Conservation (phyloP, 192 early-diverging fungal species). For the Coemansia sp. region DNA sequence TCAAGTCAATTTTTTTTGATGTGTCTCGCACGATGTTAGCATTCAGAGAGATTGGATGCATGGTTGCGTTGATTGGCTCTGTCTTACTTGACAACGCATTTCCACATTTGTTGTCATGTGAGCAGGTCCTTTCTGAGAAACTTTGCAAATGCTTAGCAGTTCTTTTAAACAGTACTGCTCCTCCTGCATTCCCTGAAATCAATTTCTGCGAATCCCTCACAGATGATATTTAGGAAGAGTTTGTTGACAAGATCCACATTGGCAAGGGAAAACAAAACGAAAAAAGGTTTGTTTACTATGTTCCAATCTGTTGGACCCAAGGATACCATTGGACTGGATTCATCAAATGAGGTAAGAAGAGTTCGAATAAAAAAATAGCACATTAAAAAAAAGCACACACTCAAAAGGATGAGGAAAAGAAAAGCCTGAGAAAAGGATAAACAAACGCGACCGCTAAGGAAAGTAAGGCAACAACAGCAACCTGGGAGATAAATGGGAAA, state of each 20-base stretch:
- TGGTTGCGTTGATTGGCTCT: neutral
- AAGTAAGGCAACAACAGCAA: neutral
- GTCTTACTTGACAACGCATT: neutral
- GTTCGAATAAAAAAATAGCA: neutral
- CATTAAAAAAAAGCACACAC: neutral
- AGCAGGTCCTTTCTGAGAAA: neutral
- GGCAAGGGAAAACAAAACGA: neutral
- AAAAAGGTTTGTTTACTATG: constrained; percentile 3
- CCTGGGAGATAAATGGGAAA: no score
- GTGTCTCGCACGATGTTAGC: neutral
- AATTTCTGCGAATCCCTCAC: no score
- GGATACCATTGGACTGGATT: neutral
- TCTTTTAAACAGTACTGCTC: neutral
- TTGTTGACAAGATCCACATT: neutral
- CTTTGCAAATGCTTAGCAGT: no score
- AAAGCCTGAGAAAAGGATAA: neutral
- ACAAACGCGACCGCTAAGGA: neutral
- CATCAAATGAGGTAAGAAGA: no score
- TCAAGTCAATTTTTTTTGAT: neutral
- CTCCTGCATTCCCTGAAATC: neutral
- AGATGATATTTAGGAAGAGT: no score
- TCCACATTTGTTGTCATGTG: neutral
- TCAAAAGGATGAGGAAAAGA: neutral
- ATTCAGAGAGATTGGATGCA: neutral
- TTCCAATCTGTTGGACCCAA: neutral